A percentile compares a stretch with the other conserved stretches of the same genome.
Evolutionary conservation across 2,329 filamentous ascomycete species (phyloP).

Genomic region (Coniochaeta ligniaria): DNA sequence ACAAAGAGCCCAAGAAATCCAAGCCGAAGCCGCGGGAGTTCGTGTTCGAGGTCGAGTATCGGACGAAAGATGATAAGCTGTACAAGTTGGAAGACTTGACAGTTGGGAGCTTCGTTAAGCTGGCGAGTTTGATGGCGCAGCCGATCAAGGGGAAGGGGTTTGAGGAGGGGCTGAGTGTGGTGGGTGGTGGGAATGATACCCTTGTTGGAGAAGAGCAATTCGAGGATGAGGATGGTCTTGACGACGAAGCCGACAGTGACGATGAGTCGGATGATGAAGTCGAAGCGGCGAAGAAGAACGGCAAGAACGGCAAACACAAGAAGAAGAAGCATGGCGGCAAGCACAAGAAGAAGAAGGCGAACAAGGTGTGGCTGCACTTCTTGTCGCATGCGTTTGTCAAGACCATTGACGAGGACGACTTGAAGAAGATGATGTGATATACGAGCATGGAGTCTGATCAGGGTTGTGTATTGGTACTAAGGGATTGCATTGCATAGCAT

Average conservation of each 20-base stretch:
- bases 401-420: constrained; percentile 58
- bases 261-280: constrained; percentile 14
- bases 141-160: constrained; percentile 15
- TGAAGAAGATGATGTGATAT: constrained; percentile 33
- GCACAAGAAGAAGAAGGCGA: constrained; percentile 47
- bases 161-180: neutral
- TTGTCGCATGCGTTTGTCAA: constrained; percentile 72
- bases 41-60: constrained; percentile 76
- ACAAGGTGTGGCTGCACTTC: constrained; percentile 73
- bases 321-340: constrained; percentile 41
- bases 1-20: constrained; percentile 45
- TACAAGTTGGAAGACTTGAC: constrained; percentile 80
- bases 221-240: constrained; percentile 1
- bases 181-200: neutral
- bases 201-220: neutral
- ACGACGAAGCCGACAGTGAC: constrained; percentile 9
- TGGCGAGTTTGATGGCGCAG: constrained; percentile 72
- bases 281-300: constrained; percentile 24
- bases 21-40: constrained; percentile 58
- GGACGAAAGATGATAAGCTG: constrained; percentile 67
- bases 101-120: constrained; percentile 68
- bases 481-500: neutral
- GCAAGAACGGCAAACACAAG: constrained; percentile 37
- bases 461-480: neutral
- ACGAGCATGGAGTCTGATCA: neutral